Evolutionary conservation across 2,329 filamentous ascomycete genomes (phyloP).

Genomic region (Colletotrichum spaethianum): DNA sequence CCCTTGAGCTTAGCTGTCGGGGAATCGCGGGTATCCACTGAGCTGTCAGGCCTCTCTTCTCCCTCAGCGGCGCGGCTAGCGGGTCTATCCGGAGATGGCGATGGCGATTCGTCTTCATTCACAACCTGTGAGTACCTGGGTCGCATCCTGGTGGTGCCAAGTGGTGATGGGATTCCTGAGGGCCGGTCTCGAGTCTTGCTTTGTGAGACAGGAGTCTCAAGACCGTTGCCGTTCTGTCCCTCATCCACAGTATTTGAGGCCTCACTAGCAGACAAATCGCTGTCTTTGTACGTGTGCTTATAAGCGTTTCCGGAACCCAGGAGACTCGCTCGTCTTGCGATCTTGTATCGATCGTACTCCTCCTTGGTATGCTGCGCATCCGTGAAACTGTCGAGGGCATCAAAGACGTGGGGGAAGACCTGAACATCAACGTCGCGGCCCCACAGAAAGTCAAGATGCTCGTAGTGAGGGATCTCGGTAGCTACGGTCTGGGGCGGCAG

Average conservation of each 20-base stretch:
- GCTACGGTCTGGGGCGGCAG: slow-evolving; percentile 88
- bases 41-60: slow-evolving; percentile 33
- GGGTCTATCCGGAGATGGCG: slow-evolving; percentile 40
- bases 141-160: slow-evolving; percentile 34
- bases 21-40: slow-evolving; percentile 32
- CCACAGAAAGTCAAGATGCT: slow-evolving; percentile 98
- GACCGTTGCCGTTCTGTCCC: slow-evolving; percentile 21
- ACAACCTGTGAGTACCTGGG: slow-evolving; percentile 28
- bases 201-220: slow-evolving; percentile 18
- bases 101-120: slow-evolving; percentile 38
- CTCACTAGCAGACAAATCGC: slow-evolving; percentile 46
- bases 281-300: slow-evolving; percentile 47
- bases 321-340: slow-evolving; percentile 66
- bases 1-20: slow-evolving; percentile 48
- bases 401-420: slow-evolving; percentile 93
- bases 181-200: slow-evolving; percentile 31
- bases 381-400: slow-evolving; percentile 83
- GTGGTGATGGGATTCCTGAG: slow-evolving; percentile 37
- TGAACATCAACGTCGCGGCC: slow-evolving; percentile 85
- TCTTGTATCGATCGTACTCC: slow-evolving; percentile 71
- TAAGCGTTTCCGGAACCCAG: slow-evolving; percentile 55
- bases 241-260: slow-evolving; percentile 30
- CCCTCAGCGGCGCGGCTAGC: slow-evolving; percentile 23
- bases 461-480: slow-evolving; percentile 91
- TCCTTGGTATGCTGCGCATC: slow-evolving; percentile 70